A percentile compares a stretch with the other conserved stretches of the same genome.
Evolutionary conservation across 371 early-diverging fungal genomes (phyloP).

Genomic region (Mucor piriformis): DNA sequence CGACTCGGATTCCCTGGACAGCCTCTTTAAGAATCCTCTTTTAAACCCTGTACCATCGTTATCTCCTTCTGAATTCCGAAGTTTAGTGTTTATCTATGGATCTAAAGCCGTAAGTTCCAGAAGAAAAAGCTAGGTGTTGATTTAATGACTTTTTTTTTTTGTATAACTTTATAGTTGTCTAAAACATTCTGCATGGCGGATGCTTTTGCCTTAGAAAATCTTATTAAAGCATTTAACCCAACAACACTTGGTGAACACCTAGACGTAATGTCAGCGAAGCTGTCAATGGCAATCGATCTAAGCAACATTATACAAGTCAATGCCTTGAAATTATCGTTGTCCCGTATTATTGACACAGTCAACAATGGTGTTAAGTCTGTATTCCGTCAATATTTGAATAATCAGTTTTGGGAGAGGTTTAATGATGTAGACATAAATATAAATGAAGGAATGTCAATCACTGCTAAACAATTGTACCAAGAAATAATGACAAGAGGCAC

Average conservation of each 20-base stretch:
- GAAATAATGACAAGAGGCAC: constrained; percentile 15
- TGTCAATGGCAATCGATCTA: constrained; percentile 18
- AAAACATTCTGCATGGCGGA: constrained; percentile 14
- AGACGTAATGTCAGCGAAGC: constrained; percentile 22
- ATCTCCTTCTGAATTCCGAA: constrained; percentile 21
- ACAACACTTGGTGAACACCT: constrained; percentile 17
- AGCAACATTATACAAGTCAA: constrained; percentile 20
- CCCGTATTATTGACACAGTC: constrained; percentile 23
- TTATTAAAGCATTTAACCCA: constrained; percentile 19
- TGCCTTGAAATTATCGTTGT: constrained; percentile 20
- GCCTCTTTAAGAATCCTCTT: constrained; percentile 18
- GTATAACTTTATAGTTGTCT: constrained; percentile 15
- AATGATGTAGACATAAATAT: constrained; percentile 14
- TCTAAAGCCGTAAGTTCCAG: constrained; percentile 20
- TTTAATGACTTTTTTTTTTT: constrained; percentile 13
- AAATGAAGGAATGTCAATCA: constrained; percentile 15
- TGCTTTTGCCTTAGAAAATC: constrained; percentile 8
- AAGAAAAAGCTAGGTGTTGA: constrained; percentile 13
- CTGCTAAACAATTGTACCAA: constrained; percentile 18
- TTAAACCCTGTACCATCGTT: constrained; percentile 17
- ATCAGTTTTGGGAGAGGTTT: constrained; percentile 8
- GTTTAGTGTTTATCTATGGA: constrained; percentile 17
- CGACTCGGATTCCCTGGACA: constrained; percentile 10
- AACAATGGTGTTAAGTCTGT: constrained; percentile 13
- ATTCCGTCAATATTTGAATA: constrained; percentile 17